phyloP scores from a whole-genome alignment of 2,329 filamentous ascomycete genomes.

The Sarocladium strictum region DNA sequence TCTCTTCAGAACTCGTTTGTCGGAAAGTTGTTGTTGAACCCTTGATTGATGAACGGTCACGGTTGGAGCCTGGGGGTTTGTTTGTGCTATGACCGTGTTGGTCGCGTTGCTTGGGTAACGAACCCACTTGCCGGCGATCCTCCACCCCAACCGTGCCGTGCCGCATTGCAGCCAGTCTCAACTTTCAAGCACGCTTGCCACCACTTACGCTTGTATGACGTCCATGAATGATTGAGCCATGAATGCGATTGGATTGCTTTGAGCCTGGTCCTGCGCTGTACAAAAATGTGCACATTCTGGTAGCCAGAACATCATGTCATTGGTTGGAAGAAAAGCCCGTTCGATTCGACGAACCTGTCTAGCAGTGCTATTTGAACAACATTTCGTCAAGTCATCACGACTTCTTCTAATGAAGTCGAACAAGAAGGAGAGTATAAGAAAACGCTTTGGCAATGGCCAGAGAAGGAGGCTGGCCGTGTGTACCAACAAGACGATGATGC shows the following conservation, averaged over 20 bases:
- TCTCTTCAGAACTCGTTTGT: not conserved
- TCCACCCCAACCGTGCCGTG: too few species aligned
- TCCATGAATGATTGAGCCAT: too few species aligned
- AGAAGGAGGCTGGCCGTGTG: not conserved
- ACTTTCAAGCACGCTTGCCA: too few species aligned
- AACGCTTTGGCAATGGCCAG: not conserved
- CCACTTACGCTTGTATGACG: too few species aligned
- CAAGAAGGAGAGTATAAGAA: not conserved
- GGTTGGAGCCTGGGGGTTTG: not conserved
- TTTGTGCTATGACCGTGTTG: not conserved
- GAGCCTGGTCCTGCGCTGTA: too few species aligned
- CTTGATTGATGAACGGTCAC: not conserved
- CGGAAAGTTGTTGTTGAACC: not conserved
- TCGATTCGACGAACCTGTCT: not conserved
- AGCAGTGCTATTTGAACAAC: not conserved
- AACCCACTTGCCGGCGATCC: not conserved
- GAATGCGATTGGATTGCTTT: too few species aligned
- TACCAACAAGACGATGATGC: too few species aligned
- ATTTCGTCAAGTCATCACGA: not conserved
- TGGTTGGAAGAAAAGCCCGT: not conserved
- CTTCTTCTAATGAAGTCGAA: not conserved
- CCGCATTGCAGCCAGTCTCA: too few species aligned
- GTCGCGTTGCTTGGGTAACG: not conserved
- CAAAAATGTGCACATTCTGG: too few species aligned
- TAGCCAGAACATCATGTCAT: not conserved